Evolutionary conservation across 345 rosid genomes (phyloP).

Genomic region (Eucalyptus cloeziana): DNA sequence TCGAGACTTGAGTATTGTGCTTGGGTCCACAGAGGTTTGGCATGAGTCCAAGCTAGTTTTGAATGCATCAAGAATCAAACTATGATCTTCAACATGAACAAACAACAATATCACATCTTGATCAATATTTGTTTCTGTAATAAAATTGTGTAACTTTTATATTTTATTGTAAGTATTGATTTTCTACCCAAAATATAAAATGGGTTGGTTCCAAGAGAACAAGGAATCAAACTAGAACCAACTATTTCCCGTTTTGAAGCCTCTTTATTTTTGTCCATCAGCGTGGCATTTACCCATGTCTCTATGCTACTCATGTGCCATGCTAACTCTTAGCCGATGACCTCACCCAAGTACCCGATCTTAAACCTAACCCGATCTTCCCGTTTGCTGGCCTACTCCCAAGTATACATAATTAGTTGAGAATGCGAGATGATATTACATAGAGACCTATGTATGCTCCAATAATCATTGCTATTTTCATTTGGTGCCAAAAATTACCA

Average conservation of each 20-base stretch:
- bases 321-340: neutral
- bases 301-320: neutral
- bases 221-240: neutral
- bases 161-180: neutral
- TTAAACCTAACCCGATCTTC: neutral
- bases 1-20: neutral
- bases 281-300: neutral
- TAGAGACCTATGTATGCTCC: neutral
- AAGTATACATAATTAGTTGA: neutral
- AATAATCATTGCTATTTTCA: neutral
- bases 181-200: neutral
- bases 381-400: neutral
- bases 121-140: neutral
- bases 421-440: neutral
- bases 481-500: neutral
- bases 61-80: neutral
- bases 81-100: neutral
- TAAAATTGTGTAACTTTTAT: neutral
- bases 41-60: neutral
- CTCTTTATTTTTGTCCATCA: neutral
- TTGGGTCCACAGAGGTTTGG: neutral
- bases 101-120: neutral
- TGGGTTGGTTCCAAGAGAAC: neutral
- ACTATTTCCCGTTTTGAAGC: neutral
- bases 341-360: neutral